Evolutionary conservation across 2,329 filamentous ascomycete species (phyloP).

Genomic region (Sclerotiophoma versabilis): DNA sequence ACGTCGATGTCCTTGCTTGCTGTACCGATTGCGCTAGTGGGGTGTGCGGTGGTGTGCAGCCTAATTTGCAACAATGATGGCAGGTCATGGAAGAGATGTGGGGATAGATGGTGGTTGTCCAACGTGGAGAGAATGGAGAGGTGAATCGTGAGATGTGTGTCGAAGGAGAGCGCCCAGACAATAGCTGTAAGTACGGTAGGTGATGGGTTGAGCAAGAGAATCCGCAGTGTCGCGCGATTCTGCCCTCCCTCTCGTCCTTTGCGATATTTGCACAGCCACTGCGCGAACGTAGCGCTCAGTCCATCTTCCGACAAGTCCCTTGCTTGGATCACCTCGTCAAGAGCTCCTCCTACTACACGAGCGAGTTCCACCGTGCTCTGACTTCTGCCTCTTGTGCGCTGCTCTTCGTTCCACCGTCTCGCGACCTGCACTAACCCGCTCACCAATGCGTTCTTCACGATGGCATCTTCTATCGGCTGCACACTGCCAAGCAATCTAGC

Average conservation of each 20-base stretch:
- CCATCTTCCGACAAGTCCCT: not conserved
- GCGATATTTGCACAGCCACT: slow-evolving; percentile 7
- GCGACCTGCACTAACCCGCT: slow-evolving; percentile 49
- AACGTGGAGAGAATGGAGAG: slow-evolving; percentile 62
- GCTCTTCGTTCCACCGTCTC: slow-evolving; percentile 11
- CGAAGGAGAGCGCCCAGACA: slow-evolving; percentile 47
- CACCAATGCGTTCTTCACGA: slow-evolving; percentile 62
- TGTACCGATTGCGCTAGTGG: slow-evolving; percentile 66
- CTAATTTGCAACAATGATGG: not conserved
- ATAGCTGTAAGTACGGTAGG: slow-evolving; percentile 65
- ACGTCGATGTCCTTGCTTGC: slow-evolving; percentile 62
- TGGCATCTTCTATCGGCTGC: slow-evolving; percentile 64
- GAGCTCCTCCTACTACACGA: not conserved
- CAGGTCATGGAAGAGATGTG: no score
- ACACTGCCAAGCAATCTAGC: slow-evolving; percentile 62
- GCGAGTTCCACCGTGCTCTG: slow-evolving; percentile 5
- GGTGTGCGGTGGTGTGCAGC: slow-evolving; percentile 45
- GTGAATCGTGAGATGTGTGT: slow-evolving; percentile 54
- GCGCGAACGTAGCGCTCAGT: slow-evolving; percentile 13
- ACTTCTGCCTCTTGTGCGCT: no score
- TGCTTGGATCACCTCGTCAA: slow-evolving; percentile 11
- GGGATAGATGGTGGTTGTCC: no score
- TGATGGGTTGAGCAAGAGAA: slow-evolving; percentile 53
- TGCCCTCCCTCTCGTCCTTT: not conserved
- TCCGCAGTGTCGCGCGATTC: not conserved